These are phyloP conservation scores for Jimgerdemannia flammicorona DNA, from an alignment of 192 early-diverging fungal genomes.

Conservation along the genomic window DNA sequence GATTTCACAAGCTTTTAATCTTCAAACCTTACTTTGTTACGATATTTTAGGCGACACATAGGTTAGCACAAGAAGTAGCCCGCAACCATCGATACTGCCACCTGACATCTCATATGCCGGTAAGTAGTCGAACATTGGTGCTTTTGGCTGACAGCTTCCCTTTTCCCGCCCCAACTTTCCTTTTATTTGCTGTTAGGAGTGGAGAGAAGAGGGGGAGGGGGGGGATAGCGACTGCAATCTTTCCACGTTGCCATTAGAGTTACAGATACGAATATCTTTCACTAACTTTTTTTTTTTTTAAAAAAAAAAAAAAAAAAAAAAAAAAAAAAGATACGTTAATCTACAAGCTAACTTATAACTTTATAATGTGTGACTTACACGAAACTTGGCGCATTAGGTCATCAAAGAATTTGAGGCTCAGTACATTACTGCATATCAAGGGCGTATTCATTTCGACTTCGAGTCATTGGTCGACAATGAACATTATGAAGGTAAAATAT, in stretches of 20 bases:
- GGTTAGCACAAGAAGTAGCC: slow-evolving; percentile 58
- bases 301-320: no score
- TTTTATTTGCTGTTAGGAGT: no score
- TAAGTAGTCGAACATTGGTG: slow-evolving; percentile 16
- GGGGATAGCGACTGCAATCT: no score
- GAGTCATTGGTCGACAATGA: slow-evolving; percentile 63
- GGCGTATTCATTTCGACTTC: slow-evolving; percentile 64
- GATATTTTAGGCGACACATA: slow-evolving; percentile 39
- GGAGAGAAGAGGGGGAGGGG: no score
- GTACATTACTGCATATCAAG: slow-evolving; percentile 66
- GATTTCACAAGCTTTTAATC: no score
- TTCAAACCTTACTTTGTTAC: background rate
- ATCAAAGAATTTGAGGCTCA: slow-evolving; percentile 71
- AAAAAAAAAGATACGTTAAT: no score
- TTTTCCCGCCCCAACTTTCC: no score
- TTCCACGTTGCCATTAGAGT: no score
- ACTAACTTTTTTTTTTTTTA: no score
- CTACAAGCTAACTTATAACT: no score
- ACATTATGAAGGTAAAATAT: slow-evolving; percentile 48
- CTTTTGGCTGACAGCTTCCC: background rate
- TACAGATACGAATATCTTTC: no score
- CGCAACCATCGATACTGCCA: slow-evolving; percentile 63
- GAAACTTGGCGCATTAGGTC: slow-evolving; percentile 38
- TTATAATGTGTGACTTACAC: no score
- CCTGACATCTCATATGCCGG: slow-evolving; percentile 59